Percentiles rank a stretch among this genome's conserved stretches.
Conservation (phyloP, 306 rosid species). For the Rosa lucieae region DNA sequence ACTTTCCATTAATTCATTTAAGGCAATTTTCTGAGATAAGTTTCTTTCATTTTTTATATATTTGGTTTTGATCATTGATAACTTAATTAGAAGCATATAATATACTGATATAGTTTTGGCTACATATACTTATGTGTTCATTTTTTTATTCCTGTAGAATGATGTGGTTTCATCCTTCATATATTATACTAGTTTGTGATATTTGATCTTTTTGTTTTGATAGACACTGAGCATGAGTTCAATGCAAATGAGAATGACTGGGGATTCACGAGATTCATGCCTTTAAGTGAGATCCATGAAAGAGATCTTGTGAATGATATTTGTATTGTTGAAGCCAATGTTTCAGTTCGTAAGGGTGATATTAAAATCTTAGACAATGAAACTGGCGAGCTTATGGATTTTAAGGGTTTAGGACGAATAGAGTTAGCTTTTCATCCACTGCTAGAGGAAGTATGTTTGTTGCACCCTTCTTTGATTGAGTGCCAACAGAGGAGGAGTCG, state of each 20-base stretch:
- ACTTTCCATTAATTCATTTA: background rate
- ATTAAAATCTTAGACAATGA: background rate
- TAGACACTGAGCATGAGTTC: background rate
- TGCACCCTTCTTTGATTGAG: background rate
- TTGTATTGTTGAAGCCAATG: background rate
- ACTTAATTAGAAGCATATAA: no score
- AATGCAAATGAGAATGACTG: background rate
- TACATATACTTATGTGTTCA: no score
- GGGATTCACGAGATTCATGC: background rate
- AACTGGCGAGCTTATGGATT: background rate
- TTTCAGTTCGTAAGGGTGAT: background rate
- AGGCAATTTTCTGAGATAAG: no score
- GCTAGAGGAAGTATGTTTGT: slow-evolving; percentile 1
- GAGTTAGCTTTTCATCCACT: background rate
- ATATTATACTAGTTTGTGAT: background rate
- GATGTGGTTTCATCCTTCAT: no score
- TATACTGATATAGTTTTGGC: no score
- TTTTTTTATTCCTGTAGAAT: background rate
- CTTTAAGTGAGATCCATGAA: background rate
- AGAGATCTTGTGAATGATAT: background rate
- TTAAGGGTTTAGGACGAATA: background rate
- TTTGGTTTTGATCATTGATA: background rate
- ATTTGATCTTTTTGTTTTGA: background rate
- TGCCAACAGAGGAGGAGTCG: slow-evolving; percentile 1
- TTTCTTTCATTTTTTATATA: background rate